Percentiles rank a stretch among this genome's conserved stretches.
These are phyloP conservation scores for Lycium ferocissimum DNA, from an alignment of 257 asterid species.

Conservation along the genomic window DNA sequence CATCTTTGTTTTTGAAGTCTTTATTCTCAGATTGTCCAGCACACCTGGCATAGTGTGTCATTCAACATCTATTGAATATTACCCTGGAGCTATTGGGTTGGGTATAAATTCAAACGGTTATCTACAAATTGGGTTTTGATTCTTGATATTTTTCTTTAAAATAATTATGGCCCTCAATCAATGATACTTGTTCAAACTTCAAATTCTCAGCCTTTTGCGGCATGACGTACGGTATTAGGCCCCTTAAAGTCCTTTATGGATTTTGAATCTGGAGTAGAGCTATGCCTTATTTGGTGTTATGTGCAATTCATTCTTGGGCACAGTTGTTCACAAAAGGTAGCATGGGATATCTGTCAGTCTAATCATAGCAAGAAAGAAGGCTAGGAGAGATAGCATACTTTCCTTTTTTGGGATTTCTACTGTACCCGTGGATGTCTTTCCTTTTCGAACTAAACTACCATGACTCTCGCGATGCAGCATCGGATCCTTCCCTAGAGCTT, in stretches of 20 bases:
- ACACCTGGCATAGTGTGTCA: neutral
- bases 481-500: neutral
- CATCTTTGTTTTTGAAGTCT: neutral
- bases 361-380: neutral
- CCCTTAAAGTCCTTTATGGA: neutral
- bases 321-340: neutral
- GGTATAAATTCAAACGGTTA: neutral
- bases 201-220: neutral
- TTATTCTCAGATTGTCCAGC: neutral
- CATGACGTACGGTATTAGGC: neutral
- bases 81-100: neutral
- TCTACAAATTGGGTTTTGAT: neutral
- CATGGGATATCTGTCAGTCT: neutral
- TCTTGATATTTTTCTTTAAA: neutral
- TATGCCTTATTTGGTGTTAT: neutral
- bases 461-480: too few relatives aligned
- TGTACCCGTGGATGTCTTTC: neutral
- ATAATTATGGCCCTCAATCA: neutral
- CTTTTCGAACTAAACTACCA: neutral
- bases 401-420: neutral
- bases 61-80: neutral
- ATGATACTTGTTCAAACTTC: neutral
- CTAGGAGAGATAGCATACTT: neutral
- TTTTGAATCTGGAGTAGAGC: neutral
- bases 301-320: neutral